A percentile compares a stretch with the other conserved stretches of the same genome.
These are phyloP conservation scores for Colletotrichum gloeosporioides DNA, from an alignment of 2,329 filamentous ascomycete species.

Conservation along the genomic window DNA sequence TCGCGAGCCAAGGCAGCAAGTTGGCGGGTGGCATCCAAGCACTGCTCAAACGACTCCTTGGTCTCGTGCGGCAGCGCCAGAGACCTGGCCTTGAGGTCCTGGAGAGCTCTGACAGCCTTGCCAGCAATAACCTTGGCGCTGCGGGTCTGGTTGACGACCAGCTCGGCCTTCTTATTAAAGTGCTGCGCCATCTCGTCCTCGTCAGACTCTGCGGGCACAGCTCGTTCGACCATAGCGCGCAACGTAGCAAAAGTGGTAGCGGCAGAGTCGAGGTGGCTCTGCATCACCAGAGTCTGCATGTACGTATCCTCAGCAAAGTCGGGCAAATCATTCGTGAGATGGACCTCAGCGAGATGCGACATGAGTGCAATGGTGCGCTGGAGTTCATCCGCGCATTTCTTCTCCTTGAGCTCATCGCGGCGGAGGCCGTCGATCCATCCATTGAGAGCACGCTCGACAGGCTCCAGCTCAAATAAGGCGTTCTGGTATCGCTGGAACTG, in stretches of 20 bases:
- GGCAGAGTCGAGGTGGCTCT: conserved; percentile 81
- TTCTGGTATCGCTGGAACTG: conserved; percentile 81
- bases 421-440: conserved; percentile 85
- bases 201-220: conserved; percentile 57
- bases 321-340: conserved; percentile 73
- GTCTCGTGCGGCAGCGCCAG: conserved; percentile 75
- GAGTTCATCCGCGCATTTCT: conserved; percentile 80
- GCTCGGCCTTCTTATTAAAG: conserved; percentile 74
- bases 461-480: conserved; percentile 85
- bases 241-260: conserved; percentile 70
- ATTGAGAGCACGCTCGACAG: conserved; percentile 88
- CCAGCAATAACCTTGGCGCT: conserved; percentile 83
- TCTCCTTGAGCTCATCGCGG: conserved; percentile 84
- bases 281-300: conserved; percentile 77
- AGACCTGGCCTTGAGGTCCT: conserved; percentile 78
- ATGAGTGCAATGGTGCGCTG: conserved; percentile 86
- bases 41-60: conserved; percentile 71
- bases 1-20: conserved; percentile 70
- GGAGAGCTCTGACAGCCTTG: conserved; percentile 77
- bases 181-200: conserved; percentile 72
- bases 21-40: conserved; percentile 67
- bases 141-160: conserved; percentile 75
- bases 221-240: conserved; percentile 70
- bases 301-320: conserved; percentile 80
- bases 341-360: conserved; percentile 82